Evolutionary conservation across 2,329 filamentous ascomycete species (phyloP), one percentile per base, ranked within the genome.

Genomic region (Colletotrichum destructivum): DNA sequence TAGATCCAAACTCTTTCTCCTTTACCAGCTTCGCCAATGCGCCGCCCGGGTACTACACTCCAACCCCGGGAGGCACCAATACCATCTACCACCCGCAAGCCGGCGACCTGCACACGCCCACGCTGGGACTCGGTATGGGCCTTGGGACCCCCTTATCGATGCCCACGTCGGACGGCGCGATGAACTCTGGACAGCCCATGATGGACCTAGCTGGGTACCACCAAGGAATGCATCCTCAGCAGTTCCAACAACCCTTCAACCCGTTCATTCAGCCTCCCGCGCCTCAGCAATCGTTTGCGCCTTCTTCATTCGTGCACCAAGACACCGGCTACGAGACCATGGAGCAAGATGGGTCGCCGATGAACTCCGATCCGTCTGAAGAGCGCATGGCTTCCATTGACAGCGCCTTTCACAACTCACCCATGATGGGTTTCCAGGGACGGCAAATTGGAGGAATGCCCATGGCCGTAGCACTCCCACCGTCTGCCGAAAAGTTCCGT

Each of bases 21-120:
- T 98, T 98, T 82, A 88, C 90, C 71, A 88, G 88, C 67, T 96
- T 97, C 78, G 91, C 92, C 74, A 94, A 93, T 81, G 93, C 95
- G 74, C 89, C 92, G 56, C 89, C 93, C 18, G 93, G 92, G 16
- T 96, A 96, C 82, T 98, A 97, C 82, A 95, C 94, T 9, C 94
- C 95, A 2, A 97, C 94, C 1, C 93, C 94, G 2, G 94, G 93
- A 74, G 93, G 93, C 56, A 92, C 91, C 74, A 94, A 93, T 78
- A 93, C 93, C 21, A 83, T 96, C 75, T 97, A 95, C 79, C 94
- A 97, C 79, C 90, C 88, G 62, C 94, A 95, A 81, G 93, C 94
- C 47, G 93, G 94, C 62, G 95, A 98, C 81, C 86, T 98, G 67
- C 94, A 97, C 81, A 97, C 95, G 2, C 94, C 95, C 4, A 91